Conservation (phyloP, 164 flowering plant species). For the Aristolochia fimbriata region DNA sequence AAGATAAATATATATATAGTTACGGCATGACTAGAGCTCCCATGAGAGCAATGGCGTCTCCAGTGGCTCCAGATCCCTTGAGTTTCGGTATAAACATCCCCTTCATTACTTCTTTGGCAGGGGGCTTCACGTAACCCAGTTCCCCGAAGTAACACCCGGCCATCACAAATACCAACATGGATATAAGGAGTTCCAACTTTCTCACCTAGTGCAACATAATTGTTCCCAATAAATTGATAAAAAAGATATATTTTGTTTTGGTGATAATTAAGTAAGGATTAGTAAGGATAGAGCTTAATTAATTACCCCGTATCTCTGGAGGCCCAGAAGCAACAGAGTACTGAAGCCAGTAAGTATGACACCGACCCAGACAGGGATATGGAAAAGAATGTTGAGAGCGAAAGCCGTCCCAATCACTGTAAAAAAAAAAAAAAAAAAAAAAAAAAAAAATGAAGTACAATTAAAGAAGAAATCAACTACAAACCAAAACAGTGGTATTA, state of each 20-base stretch:
- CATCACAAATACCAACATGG: constrained; percentile 67
- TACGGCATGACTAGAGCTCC: constrained; percentile 99
- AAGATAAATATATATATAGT: neutral
- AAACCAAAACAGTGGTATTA: neutral
- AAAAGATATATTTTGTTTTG: too few relatives aligned
- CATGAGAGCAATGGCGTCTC: constrained; percentile 78
- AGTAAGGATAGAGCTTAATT: neutral
- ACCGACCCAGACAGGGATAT: constrained; percentile 74
- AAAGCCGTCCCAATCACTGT: constrained; percentile 92
- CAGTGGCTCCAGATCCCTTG: constrained; percentile 62
- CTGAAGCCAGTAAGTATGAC: constrained; percentile 74
- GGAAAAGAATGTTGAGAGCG: constrained; percentile 66
- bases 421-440: constrained; percentile 2
- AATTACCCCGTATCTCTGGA: constrained; percentile 73
- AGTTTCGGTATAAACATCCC: constrained; percentile 95
- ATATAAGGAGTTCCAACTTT: constrained; percentile 70
- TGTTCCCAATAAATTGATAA: too few relatives aligned
- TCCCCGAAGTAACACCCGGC: constrained; percentile 91
- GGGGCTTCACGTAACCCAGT: constrained; percentile 72
- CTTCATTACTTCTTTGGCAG: constrained; percentile 50
- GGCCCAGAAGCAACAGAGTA: constrained; percentile 69
- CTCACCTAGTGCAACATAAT: constrained; percentile 52
- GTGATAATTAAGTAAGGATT: too few relatives aligned
- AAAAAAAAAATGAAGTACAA: neutral
- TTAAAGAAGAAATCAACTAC: neutral